These are phyloP conservation scores for Nicotiana attenuata DNA, from an alignment of 257 asterid genomes.

Conservation along the genomic window DNA sequence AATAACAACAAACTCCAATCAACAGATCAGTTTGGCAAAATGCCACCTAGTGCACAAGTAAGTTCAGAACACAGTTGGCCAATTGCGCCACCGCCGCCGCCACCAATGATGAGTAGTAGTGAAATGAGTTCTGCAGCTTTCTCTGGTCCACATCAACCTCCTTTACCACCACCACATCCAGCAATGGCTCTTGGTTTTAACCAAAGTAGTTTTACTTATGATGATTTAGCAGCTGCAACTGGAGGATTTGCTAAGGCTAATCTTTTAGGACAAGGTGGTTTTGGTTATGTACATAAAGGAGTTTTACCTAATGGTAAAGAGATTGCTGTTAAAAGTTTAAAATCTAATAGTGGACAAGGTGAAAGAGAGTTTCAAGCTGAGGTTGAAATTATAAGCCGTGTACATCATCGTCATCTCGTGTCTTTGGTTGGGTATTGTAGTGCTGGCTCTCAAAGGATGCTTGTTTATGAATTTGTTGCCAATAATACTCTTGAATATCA, in stretches of 20 bases:
- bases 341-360: constrained; percentile 56
- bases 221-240: constrained; percentile 47
- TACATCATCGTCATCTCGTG: constrained; percentile 59
- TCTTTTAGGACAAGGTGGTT: constrained; percentile 58
- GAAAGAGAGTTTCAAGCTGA: constrained; percentile 65
- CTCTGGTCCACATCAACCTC: constrained; percentile 44
- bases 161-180: constrained; percentile 50
- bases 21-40: constrained; percentile 34
- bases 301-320: constrained; percentile 50
- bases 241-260: constrained; percentile 30
- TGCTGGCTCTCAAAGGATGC: constrained; percentile 48
- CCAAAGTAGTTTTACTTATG: constrained; percentile 48
- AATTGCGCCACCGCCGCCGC: constrained; percentile 72
- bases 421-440: constrained; percentile 61
- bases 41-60: constrained; percentile 48
- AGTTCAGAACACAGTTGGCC: constrained; percentile 72
- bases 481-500: constrained; percentile 53
- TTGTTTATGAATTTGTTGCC: constrained; percentile 57
- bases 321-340: constrained; percentile 50
- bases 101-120: constrained; percentile 58
- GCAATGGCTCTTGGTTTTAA: constrained; percentile 35
- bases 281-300: constrained; percentile 56
- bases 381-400: constrained; percentile 59
- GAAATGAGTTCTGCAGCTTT: constrained; percentile 54
- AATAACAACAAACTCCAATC: constrained; percentile 20